phyloP scores from a whole-genome alignment of 805 yeast species.

The Candida ficus region DNA sequence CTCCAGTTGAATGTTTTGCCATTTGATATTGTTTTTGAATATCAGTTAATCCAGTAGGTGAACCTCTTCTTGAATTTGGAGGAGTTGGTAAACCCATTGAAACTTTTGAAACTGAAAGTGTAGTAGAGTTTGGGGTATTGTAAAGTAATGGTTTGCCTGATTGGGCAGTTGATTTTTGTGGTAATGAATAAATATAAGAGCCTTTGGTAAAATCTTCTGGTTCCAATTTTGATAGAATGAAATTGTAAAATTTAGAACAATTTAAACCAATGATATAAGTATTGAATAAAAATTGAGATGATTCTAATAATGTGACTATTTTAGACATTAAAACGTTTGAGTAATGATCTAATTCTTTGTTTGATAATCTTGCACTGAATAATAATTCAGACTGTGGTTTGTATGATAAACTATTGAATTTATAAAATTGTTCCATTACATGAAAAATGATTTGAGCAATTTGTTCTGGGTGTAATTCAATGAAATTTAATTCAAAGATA shows the following conservation, averaged over 20 bases:
- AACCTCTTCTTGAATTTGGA: slow-evolving; percentile 25
- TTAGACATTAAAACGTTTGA: slow-evolving; percentile 11
- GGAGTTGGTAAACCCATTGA: slow-evolving; percentile 18
- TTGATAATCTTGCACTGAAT: slow-evolving; percentile 1
- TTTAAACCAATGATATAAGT: background rate
- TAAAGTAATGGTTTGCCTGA: slow-evolving; percentile 1
- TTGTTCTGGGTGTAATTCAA: slow-evolving; percentile 31
- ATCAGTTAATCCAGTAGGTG: slow-evolving; percentile 21
- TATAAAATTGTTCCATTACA: slow-evolving; percentile 9
- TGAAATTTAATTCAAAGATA: slow-evolving; percentile 41
- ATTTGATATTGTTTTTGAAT: background rate
- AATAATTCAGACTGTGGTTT: slow-evolving; percentile 6
- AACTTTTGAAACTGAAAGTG: slow-evolving; percentile 1
- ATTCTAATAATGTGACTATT: slow-evolving; percentile 1
- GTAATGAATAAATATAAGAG: slow-evolving; percentile 8
- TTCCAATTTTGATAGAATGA: slow-evolving; percentile 8
- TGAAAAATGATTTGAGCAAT: slow-evolving; percentile 20
- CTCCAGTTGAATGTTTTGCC: background rate
- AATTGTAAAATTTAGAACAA: slow-evolving; percentile 1
- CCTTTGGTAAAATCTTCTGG: slow-evolving; percentile 9
- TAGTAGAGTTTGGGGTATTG: slow-evolving; percentile 10
- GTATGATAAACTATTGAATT: background rate
- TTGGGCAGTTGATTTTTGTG: too few relatives aligned
- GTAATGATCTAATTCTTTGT: slow-evolving; percentile 7
- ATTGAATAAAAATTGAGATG: slow-evolving; percentile 5